Base-by-base conservation (phyloP, 768 basidiomycete genomes). In the Termitomyces bulborhizus region DNA sequence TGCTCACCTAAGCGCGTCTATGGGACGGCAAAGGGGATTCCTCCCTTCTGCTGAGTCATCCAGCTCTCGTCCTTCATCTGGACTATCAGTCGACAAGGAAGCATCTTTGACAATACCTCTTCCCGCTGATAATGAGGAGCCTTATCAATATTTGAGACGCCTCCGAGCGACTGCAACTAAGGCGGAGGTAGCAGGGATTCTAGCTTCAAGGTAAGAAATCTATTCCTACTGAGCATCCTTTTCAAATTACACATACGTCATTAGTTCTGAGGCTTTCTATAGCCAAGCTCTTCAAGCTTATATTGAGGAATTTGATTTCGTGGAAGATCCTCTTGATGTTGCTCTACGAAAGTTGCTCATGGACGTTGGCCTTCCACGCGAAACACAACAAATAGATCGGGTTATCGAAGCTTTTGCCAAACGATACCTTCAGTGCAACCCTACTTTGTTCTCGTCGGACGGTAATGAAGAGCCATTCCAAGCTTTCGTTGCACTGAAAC, bases 321-420 rank as follows among this genome's bases (percentile, higher is more conserved):
- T 69, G 16, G 75, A 80, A 45, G 85, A 93, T 62, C 88, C 97
- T 9, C 78, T 99, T 34, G 97, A 99, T 65, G 83, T 98, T 31
- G 91, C 97, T 18, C 73, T 99, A 41, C 86, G 97, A 40, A 85
- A 84, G 64, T 67, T 99, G 46, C 77, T 99, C 36, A 93, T 97
- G 89, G 85, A 94, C 62, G 83, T 97, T 24, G 84, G 90, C 39
- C 79, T 99, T 27, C 97, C 97, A 3, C 80, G 86, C 53, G 97
- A 99, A 75, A 98, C 97, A 1, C 97, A 99, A 67, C 96, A 98
- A 69, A 99, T 99, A 56, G 97, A 99, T 70, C 81, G 97, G 55
- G 92, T 98, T 46, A 92, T 99, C 64, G 94, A 98, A 71, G 90
- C 92, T 0, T 99, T 99, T 70, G 90, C 96, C 5, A 77, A 75